Conservation (phyloP, 768 basidiomycete genomes). For the Crassisporium funariophilum region DNA sequence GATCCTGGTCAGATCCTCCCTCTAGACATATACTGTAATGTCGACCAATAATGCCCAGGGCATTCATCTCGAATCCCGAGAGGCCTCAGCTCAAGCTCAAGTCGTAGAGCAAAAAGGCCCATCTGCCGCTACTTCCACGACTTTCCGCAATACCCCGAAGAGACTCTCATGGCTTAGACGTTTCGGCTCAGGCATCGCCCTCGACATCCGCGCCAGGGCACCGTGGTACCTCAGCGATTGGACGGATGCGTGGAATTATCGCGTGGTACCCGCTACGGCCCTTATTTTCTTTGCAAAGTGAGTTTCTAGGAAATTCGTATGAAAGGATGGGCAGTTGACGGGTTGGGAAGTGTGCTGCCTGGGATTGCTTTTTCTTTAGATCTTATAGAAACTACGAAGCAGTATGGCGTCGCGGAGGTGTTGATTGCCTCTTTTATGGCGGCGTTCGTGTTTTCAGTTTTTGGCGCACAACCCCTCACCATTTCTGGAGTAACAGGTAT, state of each 20-base stretch:
- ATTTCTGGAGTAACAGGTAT: slow-evolving; percentile 89
- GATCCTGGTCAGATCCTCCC: too few species aligned
- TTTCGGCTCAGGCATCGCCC: slow-evolving; percentile 62
- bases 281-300: slow-evolving; percentile 88
- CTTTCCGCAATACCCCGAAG: slow-evolving; percentile 11
- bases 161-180: slow-evolving; percentile 30
- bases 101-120: slow-evolving; percentile 10
- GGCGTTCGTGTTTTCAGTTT: slow-evolving; percentile 81
- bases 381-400: slow-evolving; percentile 85
- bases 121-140: slow-evolving; percentile 12
- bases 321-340: background rate
- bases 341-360: slow-evolving; percentile 65
- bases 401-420: slow-evolving; percentile 91
- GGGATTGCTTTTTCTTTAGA: slow-evolving; percentile 92
- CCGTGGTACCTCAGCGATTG: slow-evolving; percentile 89
- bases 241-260: slow-evolving; percentile 90
- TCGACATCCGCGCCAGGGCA: slow-evolving; percentile 68
- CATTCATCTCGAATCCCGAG: slow-evolving; percentile 1
- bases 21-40: too few species aligned
- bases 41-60: background rate
- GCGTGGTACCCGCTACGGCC: slow-evolving; percentile 84
- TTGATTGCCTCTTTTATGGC: slow-evolving; percentile 86
- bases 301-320: slow-evolving; percentile 15
- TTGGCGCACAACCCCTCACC: slow-evolving; percentile 89
- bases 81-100: slow-evolving; percentile 1